Evolutionary conservation across 257 asterid genomes (phyloP).

Genomic region (Solanum peruvianum): DNA sequence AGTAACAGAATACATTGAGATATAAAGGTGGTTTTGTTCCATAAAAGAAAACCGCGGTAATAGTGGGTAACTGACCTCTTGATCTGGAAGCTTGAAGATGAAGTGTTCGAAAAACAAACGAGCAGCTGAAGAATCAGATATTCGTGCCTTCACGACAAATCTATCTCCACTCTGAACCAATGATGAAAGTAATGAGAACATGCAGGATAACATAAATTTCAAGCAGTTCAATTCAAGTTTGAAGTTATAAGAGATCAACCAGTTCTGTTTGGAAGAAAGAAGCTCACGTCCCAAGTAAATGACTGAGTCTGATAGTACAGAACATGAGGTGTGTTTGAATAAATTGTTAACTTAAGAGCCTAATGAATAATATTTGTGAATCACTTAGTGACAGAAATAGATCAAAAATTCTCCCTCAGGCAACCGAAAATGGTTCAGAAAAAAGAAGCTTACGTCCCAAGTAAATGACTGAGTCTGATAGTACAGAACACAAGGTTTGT

Average conservation of each 20-base stretch:
- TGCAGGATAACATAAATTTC: neutral
- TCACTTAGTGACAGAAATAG: no score
- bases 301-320: neutral
- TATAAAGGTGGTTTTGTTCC: neutral
- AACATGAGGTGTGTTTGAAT: neutral
- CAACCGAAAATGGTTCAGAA: no score
- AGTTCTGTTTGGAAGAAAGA: neutral
- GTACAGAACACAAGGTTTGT: neutral
- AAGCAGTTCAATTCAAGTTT: neutral
- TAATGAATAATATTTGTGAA: no score
- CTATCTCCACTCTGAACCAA: constrained; percentile 72
- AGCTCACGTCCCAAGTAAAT: neutral
- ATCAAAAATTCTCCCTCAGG: no score
- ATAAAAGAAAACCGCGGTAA: neutral
- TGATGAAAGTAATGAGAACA: neutral
- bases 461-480: neutral
- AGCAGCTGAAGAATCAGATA: constrained; percentile 52
- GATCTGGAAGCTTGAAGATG: constrained; percentile 60
- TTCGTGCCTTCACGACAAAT: constrained; percentile 65
- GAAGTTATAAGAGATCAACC: neutral
- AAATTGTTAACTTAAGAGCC: neutral
- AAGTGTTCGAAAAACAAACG: constrained; percentile 71
- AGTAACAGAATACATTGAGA: neutral
- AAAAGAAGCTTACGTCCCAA: neutral
- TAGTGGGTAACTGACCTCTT: constrained; percentile 33